These are phyloP conservation scores for Exutisphaerella laricina DNA, from an alignment of 2,329 filamentous ascomycete genomes.

Conservation along the genomic window DNA sequence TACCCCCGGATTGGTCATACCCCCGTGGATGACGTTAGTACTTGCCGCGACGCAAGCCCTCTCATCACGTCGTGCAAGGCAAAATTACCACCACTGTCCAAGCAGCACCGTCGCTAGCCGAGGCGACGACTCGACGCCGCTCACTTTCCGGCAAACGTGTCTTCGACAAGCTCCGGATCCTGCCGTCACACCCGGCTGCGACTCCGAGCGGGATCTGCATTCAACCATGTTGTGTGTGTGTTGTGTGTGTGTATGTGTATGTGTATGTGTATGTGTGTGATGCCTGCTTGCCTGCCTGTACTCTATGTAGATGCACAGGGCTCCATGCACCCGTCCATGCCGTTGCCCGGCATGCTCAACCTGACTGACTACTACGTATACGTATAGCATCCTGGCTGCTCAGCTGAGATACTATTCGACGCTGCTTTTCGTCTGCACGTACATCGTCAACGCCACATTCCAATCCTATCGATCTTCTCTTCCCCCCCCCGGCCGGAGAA, in stretches of 20 bases:
- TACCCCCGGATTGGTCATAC: too few species aligned
- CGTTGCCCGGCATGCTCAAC: not conserved
- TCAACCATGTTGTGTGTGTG: too few species aligned
- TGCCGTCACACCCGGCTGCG: not conserved
- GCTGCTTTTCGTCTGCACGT: not conserved
- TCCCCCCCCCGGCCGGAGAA: too few species aligned
- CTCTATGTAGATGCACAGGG: not conserved
- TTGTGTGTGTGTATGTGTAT: too few species aligned
- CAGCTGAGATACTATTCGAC: not conserved
- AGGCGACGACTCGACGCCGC: not conserved
- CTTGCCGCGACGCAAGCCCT: too few species aligned
- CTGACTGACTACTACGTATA: too few species aligned
- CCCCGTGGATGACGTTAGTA: too few species aligned
- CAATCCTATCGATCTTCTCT: too few species aligned
- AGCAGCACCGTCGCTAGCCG: not conserved
- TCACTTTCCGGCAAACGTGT: not conserved
- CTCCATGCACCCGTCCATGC: conserved; percentile 1
- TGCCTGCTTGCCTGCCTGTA: not conserved
- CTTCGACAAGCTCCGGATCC: not conserved
- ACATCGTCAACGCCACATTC: not conserved
- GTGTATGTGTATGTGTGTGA: not conserved
- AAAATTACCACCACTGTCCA: too few species aligned
- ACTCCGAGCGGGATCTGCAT: not conserved
- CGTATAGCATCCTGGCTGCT: too few species aligned
- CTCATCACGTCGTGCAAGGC: too few species aligned